Base-by-base conservation (phyloP, 2,329 filamentous ascomycete genomes). In the Talaromyces amestolkiae region DNA sequence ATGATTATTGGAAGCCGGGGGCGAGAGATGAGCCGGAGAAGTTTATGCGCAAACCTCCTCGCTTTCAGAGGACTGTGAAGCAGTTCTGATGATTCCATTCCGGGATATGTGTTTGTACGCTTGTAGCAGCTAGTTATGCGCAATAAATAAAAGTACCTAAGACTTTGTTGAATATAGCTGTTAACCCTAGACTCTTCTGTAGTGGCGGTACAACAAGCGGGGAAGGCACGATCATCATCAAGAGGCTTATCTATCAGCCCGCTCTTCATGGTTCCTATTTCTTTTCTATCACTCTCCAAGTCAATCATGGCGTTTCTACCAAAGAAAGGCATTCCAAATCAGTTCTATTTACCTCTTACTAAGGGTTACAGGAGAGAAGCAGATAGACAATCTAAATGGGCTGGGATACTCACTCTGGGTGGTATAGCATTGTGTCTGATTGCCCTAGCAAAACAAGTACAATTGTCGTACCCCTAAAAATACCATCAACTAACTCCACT, bases 1-100 rank as follows among this genome's bases (percentile, higher is more conserved):
- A 87, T 72, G 85, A 88, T 74, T 88, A 88, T 68, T 89, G 86
- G 86, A 83, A 84, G 66, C 77, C 80, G 3, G 83, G 83, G 0
- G 83, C 83, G 3, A 75, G 83, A 22, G 81, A 85, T 54, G 77
- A 82, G 19, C 80, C 80, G 4, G 73, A 77, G 58, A 81, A 78
- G 70, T 84, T 83, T 64, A 80, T 74, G 11, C 69, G 76, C 0
- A 70, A 72, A 41, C 76, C 76, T 17, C 72, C 73, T 13, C 69
- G 74, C 59, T 76, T 78, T 35, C 69, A 76, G 68, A 69, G 76
- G n/a, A 70, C 70, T 17, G 74, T 77, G 51, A 76, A 74, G 69
- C 75, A 73, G 62, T 77, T 77, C 54, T 77, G 67, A 59, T 24
- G 45, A 19, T 27, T 54, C 53, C 49, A 58, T 53, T 8, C 24